Conservation (phyloP, 176 grass and related monocot genomes). For the Paspalum vaginatum region DNA sequence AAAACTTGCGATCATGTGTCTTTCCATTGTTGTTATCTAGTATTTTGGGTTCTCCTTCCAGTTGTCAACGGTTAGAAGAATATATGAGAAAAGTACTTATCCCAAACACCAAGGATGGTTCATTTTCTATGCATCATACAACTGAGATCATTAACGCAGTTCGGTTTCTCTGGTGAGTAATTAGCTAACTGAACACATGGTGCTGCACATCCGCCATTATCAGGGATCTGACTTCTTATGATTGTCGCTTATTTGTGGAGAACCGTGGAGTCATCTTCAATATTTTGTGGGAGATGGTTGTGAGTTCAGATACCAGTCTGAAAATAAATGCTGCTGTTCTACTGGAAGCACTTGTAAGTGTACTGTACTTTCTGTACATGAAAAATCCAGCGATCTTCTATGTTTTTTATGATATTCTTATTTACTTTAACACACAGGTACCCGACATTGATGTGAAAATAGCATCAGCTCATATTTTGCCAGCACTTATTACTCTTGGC, state of each 20-base stretch:
- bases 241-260: slow-evolving; percentile 81
- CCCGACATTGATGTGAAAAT: slow-evolving; percentile 77
- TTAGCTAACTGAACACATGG: slow-evolving; percentile 32
- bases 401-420: slow-evolving; percentile 39
- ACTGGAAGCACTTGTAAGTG: slow-evolving; percentile 89
- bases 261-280: slow-evolving; percentile 84
- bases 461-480: slow-evolving; percentile 91
- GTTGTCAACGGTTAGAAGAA: slow-evolving; percentile 59
- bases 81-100: slow-evolving; percentile 95
- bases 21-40: slow-evolving; percentile 90
- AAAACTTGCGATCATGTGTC: slow-evolving; percentile 69
- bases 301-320: slow-evolving; percentile 71
- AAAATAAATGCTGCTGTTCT: slow-evolving; percentile 83
- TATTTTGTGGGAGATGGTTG: slow-evolving; percentile 98
- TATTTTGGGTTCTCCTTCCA: slow-evolving; percentile 81
- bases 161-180: slow-evolving; percentile 87
- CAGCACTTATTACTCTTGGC: slow-evolving; percentile 91
- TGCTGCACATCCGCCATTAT: slow-evolving; percentile 36
- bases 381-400: slow-evolving; percentile 31
- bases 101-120: slow-evolving; percentile 67
- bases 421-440: slow-evolving; percentile 58
- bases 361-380: slow-evolving; percentile 33
- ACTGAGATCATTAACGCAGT: slow-evolving; percentile 80
- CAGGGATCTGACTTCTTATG: slow-evolving; percentile 39
- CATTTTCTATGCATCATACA: slow-evolving; percentile 75